Percentiles rank a stretch among this genome's conserved stretches.
These are phyloP conservation scores for Castanospermum australe DNA, from an alignment of 306 rosid species.

Conservation along the genomic window DNA sequence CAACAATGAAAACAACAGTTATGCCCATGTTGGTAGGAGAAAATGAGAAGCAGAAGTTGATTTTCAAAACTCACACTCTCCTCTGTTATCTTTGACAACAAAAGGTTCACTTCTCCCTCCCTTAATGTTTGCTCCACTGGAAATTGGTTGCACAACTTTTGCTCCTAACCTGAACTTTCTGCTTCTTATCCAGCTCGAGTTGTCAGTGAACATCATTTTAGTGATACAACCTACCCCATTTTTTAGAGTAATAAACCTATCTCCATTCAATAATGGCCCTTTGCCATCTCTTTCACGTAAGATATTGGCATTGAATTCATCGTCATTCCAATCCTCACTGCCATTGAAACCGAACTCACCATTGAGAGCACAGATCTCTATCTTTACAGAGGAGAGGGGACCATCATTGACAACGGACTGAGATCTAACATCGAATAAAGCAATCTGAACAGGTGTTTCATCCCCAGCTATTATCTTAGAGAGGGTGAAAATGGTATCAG, in stretches of 20 bases:
- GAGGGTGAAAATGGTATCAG: conserved; percentile 31
- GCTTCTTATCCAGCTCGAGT: conserved; percentile 48
- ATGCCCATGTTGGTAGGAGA: neutral
- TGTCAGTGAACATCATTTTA: conserved; percentile 35
- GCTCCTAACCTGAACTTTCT: conserved; percentile 48
- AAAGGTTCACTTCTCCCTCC: conserved; percentile 51
- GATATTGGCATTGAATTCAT: conserved; percentile 30
- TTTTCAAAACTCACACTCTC: conserved; percentile 53
- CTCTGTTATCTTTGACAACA: conserved; percentile 62
- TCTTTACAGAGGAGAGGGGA: conserved; percentile 38
- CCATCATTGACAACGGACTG: conserved; percentile 27
- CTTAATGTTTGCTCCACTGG: conserved; percentile 31
- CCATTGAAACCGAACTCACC: conserved; percentile 41
- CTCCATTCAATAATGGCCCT: conserved; percentile 45
- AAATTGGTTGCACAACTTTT: conserved; percentile 5
- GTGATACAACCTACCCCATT: conserved; percentile 26
- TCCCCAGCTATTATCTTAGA: conserved; percentile 22
- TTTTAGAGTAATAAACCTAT: neutral
- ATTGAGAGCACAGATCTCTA: conserved; percentile 36
- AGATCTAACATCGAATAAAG: conserved; percentile 34
- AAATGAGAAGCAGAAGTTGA: neutral
- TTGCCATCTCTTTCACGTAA: conserved; percentile 36
- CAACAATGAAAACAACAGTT: neutral
- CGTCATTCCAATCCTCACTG: conserved; percentile 41
- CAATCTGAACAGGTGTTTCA: conserved; percentile 15